phyloP scores from a whole-genome alignment of 139 green algal genomes.

The Coelastrella sp. region DNA sequence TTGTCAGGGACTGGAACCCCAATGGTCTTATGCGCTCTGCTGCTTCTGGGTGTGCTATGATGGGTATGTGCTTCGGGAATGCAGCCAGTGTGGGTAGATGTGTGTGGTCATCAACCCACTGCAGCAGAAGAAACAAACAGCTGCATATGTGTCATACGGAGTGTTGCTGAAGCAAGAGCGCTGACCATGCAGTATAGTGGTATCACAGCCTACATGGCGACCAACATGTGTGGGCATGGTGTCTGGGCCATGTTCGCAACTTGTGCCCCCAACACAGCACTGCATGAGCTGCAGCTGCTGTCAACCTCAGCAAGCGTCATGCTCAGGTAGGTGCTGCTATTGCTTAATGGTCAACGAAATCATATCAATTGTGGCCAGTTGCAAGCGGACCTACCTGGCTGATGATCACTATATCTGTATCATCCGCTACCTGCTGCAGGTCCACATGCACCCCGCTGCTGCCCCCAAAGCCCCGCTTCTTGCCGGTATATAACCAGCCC shows the following conservation, averaged over 20 bases:
- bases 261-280: too few relatives aligned
- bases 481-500: slow-evolving; percentile 75
- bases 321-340: too few relatives aligned
- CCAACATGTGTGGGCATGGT: too few relatives aligned
- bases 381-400: slow-evolving; percentile 65
- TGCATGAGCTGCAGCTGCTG: too few relatives aligned
- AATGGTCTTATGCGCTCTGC: slow-evolving; percentile 65
- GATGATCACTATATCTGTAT: slow-evolving; percentile 80
- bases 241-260: too few relatives aligned
- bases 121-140: background rate
- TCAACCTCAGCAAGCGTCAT: background rate
- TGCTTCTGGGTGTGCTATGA: slow-evolving; percentile 77
- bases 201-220: too few relatives aligned
- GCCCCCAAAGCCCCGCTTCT: slow-evolving; percentile 64
- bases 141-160: background rate
- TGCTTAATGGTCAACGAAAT: background rate
- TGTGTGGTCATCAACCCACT: slow-evolving; percentile 80
- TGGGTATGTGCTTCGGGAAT: slow-evolving; percentile 69
- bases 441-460: slow-evolving; percentile 55
- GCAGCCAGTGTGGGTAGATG: slow-evolving; percentile 79
- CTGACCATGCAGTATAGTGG: too few relatives aligned
- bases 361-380: too few relatives aligned
- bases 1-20: slow-evolving; percentile 75
- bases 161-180: too few relatives aligned
- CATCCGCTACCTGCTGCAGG: slow-evolving; percentile 58